These are phyloP conservation scores for Cyclocybe cylindracea DNA, from an alignment of 768 basidiomycete genomes.

Conservation along the genomic window DNA sequence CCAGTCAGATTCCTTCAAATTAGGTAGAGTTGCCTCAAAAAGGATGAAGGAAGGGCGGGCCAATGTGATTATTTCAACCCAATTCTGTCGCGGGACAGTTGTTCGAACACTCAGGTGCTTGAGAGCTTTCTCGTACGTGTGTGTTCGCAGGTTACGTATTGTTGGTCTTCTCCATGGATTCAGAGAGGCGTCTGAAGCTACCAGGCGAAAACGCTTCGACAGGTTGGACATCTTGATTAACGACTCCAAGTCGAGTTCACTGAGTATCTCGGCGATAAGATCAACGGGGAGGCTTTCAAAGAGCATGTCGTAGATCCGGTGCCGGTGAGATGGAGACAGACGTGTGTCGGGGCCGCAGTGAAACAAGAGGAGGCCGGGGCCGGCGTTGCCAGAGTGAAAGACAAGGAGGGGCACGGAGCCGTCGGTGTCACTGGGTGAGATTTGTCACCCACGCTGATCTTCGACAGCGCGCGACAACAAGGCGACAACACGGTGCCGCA, in stretches of 20 bases:
- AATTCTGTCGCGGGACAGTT: constrained; percentile 75
- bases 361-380: constrained; percentile 6
- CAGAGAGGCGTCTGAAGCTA: constrained; percentile 63
- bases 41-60: constrained; percentile 65
- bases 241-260: constrained; percentile 64
- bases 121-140: constrained; percentile 50
- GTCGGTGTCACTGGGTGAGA: constrained; percentile 1
- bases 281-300: constrained; percentile 73
- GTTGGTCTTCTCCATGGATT: constrained; percentile 82
- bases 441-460: background rate
- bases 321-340: constrained; percentile 7
- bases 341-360: constrained; percentile 4
- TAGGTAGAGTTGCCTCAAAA: constrained; percentile 68
- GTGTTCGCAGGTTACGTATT: constrained; percentile 49
- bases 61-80: constrained; percentile 72
- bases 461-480: background rate
- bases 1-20: constrained; percentile 68
- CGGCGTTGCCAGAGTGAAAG: background rate
- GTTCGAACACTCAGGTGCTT: constrained; percentile 62
- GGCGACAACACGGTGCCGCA: background rate
- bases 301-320: constrained; percentile 21
- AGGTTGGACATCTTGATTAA: constrained; percentile 61
- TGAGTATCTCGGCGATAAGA: constrained; percentile 69
- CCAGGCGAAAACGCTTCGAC: constrained; percentile 55
- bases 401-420: constrained; percentile 7